A percentile compares a stretch with the other conserved stretches of the same genome.
phyloP scores from a whole-genome alignment of 1,139 yeast genomes.

The Scheffersomyces segobiensis region DNA sequence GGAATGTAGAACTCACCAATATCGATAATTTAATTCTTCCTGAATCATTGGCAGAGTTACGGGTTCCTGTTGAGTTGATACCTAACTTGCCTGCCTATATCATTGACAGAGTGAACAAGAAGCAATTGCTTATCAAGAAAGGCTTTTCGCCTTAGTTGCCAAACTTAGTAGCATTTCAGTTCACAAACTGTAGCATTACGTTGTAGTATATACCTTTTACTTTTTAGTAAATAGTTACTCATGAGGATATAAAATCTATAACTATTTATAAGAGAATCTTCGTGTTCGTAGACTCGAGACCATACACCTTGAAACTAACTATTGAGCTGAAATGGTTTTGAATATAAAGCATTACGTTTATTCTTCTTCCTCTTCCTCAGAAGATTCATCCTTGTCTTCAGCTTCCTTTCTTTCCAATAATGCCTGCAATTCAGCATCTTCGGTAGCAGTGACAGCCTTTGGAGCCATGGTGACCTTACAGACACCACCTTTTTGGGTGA shows the following conservation, averaged over 20 bases:
- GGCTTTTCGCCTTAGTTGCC: neutral
- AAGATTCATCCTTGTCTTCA: conserved; percentile 46
- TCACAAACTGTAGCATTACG: neutral
- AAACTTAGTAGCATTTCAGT: neutral
- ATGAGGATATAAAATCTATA: conserved; percentile 1
- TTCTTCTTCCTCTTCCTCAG: conserved; percentile 44
- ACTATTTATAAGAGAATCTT: neutral
- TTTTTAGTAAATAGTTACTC: conserved; percentile 1
- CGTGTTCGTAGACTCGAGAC: neutral
- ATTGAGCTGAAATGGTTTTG: neutral
- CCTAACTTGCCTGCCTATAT: conserved; percentile 40
- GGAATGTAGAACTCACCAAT: conserved; percentile 41
- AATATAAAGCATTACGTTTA: neutral
- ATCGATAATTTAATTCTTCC: conserved; percentile 43
- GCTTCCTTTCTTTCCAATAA: conserved; percentile 64
- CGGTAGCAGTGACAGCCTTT: conserved; percentile 97
- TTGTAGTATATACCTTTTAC: neutral
- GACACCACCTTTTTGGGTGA: conserved; percentile 76
- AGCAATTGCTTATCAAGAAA: conserved; percentile 29
- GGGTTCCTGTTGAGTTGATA: conserved; percentile 38
- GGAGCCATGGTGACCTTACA: conserved; percentile 97
- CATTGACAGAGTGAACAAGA: conserved; percentile 43
- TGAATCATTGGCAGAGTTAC: conserved; percentile 36
- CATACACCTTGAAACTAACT: neutral
- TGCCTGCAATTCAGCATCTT: conserved; percentile 96